Conservation (phyloP, 768 basidiomycete genomes). For the Tulasnella sp. region DNA sequence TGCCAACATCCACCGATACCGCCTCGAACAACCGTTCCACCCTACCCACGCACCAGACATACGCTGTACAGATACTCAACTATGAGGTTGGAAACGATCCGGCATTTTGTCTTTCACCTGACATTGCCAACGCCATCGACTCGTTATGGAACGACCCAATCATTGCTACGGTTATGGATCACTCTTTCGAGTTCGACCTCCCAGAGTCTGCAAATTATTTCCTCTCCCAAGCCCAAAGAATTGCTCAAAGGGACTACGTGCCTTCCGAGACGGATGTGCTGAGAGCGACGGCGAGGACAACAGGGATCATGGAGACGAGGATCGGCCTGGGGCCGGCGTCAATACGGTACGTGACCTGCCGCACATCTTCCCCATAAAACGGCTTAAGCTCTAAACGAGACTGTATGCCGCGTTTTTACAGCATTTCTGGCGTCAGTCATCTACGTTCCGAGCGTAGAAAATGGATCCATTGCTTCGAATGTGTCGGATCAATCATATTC, state of each 20-base stretch:
- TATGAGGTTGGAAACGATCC: constrained; percentile 45
- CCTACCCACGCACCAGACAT: constrained; percentile 38
- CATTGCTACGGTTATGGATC: constrained; percentile 55
- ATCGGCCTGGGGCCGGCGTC: constrained; percentile 66
- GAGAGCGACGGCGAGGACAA: constrained; percentile 84
- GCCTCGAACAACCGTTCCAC: too few species aligned
- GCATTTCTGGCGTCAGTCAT: constrained; percentile 56
- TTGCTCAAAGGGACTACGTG: constrained; percentile 77
- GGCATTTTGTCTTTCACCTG: constrained; percentile 43
- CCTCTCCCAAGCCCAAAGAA: constrained; percentile 81
- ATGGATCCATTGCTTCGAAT: constrained; percentile 52
- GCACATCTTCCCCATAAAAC: not conserved
- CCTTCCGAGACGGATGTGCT: constrained; percentile 88
- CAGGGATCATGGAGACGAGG: constrained; percentile 88
- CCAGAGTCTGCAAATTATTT: constrained; percentile 97
- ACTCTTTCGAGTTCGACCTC: constrained; percentile 79
- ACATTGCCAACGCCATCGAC: constrained; percentile 48
- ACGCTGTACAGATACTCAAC: constrained; percentile 49
- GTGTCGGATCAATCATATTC: constrained; percentile 55
- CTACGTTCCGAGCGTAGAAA: constrained; percentile 53
- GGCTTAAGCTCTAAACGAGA: not conserved
- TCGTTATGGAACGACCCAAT: constrained; percentile 48
- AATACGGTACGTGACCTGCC: constrained; percentile 27
- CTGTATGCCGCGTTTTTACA: constrained; percentile 16
- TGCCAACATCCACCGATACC: constrained; percentile 19